Evolutionary conservation across 805 yeast genomes (phyloP), one percentile per base, ranked within the genome.

Genomic region (Sugiyamaella americana): DNA sequence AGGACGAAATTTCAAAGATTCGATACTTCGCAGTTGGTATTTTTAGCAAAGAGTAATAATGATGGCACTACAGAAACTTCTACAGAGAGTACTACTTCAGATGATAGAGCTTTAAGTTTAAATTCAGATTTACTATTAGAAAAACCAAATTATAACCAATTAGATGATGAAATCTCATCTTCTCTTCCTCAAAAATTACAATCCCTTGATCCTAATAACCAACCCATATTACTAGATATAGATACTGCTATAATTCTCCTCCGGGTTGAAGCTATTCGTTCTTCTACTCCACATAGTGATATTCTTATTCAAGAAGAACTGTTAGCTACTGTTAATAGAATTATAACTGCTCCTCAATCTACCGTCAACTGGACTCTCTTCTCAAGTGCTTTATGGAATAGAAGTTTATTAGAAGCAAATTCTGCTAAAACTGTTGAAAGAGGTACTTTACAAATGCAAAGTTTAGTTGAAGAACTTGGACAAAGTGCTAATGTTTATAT

Each of bases 361-460:
- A 53, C 67, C 1, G 73, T 76, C 16, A 84, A 86, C 62, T 88
- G 96, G 88, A 66, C 84, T 1, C 63, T 91, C 2, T 87, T 81
- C 58, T 78, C 89, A 1, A 73, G 89, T 51, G 84, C 95, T 0
- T 68, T 93, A 38, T 93, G 97, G 96, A 85, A 83, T 58, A 77
- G 98, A 62, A 87, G 96, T 5, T 57, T 85, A 18, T 69, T 89
- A 32, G 98, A 93, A 62, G 77, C 95, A 0, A 73, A 74, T 42
- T 81, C 80, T 54, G 79, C 95, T 1, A 81, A 84, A 60, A 91
- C 97, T 1, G 82, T 91, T 20, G 98, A 93, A 66, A 76, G 98
- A 62, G 98, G 98, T 43, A 80, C 89, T 3, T 70, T 93, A 43
- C 98, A 93, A 65, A 81, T 93, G 82, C 91, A 89, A 46, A 82